A percentile compares a stretch with the other conserved stretches of the same genome.
Evolutionary conservation across 2,329 filamentous ascomycete genomes (phyloP).

Genomic region (Coniochaeta ligniaria): DNA sequence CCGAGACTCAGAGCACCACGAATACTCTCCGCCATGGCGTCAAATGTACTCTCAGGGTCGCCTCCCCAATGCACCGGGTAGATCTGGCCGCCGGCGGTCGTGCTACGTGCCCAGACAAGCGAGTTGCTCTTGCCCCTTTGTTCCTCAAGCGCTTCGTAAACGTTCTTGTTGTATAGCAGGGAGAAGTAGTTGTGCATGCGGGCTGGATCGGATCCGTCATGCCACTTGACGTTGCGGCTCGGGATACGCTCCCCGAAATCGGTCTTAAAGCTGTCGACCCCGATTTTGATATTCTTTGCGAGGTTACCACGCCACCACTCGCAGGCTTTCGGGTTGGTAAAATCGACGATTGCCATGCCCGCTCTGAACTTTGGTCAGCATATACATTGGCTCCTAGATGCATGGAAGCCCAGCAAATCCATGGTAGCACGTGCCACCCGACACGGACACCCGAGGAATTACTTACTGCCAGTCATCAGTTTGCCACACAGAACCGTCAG

Average conservation of each 20-base stretch:
- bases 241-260: slow-evolving; percentile 71
- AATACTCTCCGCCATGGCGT: slow-evolving; percentile 60
- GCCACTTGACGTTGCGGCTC: slow-evolving; percentile 55
- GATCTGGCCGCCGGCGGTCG: slow-evolving; percentile 46
- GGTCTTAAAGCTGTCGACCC: slow-evolving; percentile 67
- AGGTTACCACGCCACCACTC: slow-evolving; percentile 59
- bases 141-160: slow-evolving; percentile 57
- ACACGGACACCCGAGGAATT: no score
- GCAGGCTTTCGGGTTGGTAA: slow-evolving; percentile 63
- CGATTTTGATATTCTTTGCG: slow-evolving; percentile 56
- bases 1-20: slow-evolving; percentile 20
- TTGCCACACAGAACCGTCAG: slow-evolving; percentile 64
- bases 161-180: slow-evolving; percentile 64
- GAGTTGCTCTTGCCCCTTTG: slow-evolving; percentile 46
- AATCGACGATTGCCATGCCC: slow-evolving; percentile 67
- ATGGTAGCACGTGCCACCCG: no score
- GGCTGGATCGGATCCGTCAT: slow-evolving; percentile 51
- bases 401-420: no score
- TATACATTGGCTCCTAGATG: no score
- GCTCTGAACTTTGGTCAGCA: slow-evolving; percentile 32
- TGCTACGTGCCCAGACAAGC: slow-evolving; percentile 59
- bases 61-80: slow-evolving; percentile 69
- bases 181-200: slow-evolving; percentile 75
- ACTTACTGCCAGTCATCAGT: slow-evolving; percentile 70
- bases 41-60: slow-evolving; percentile 66